These are phyloP conservation scores for Phytophthora pistaciae DNA, from an alignment of 352 stramenopile species.

Conservation along the genomic window DNA sequence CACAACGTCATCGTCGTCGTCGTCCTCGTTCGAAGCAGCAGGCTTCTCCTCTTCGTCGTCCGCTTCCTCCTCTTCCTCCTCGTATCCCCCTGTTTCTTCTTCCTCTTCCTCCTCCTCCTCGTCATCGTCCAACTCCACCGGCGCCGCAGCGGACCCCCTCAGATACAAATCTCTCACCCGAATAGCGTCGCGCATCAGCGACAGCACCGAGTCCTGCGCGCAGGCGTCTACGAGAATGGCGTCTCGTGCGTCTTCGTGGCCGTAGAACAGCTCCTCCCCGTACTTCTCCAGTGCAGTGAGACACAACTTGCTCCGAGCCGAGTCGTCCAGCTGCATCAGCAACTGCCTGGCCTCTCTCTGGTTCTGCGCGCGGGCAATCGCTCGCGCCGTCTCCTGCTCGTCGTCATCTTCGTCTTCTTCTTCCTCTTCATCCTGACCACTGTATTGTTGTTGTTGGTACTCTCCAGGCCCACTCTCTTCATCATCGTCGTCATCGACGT, in stretches of 20 bases:
- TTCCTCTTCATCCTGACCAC: slow-evolving; percentile 30
- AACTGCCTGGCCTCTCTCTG: slow-evolving; percentile 57
- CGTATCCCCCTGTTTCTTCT: slow-evolving; percentile 27
- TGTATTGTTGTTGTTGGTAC: slow-evolving; percentile 20
- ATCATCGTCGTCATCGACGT: slow-evolving; percentile 45
- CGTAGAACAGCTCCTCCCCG: slow-evolving; percentile 70
- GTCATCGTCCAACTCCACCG: slow-evolving; percentile 70
- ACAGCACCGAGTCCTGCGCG: slow-evolving; percentile 62
- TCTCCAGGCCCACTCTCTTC: slow-evolving; percentile 14
- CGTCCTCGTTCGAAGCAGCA: slow-evolving; percentile 19
- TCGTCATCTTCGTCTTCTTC: slow-evolving; percentile 51
- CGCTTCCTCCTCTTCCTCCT: slow-evolving; percentile 43
- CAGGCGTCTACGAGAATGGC: slow-evolving; percentile 72
- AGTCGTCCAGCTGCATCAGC: slow-evolving; percentile 61
- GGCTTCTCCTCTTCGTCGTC: slow-evolving; percentile 38
- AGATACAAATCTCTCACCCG: slow-evolving; percentile 53
- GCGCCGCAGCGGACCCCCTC: slow-evolving; percentile 53
- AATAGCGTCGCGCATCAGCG: slow-evolving; percentile 66
- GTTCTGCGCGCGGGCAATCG: slow-evolving; percentile 54
- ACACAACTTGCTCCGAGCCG: slow-evolving; percentile 62
- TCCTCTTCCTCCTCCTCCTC: slow-evolving; percentile 53
- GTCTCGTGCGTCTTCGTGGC: slow-evolving; percentile 66
- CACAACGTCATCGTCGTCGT: slow-evolving; percentile 49
- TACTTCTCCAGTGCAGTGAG: slow-evolving; percentile 75
- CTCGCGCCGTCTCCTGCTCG: slow-evolving; percentile 39